These are phyloP conservation scores for Peronosclerospora sorghi DNA, from an alignment of 352 stramenopile species.

Conservation along the genomic window DNA sequence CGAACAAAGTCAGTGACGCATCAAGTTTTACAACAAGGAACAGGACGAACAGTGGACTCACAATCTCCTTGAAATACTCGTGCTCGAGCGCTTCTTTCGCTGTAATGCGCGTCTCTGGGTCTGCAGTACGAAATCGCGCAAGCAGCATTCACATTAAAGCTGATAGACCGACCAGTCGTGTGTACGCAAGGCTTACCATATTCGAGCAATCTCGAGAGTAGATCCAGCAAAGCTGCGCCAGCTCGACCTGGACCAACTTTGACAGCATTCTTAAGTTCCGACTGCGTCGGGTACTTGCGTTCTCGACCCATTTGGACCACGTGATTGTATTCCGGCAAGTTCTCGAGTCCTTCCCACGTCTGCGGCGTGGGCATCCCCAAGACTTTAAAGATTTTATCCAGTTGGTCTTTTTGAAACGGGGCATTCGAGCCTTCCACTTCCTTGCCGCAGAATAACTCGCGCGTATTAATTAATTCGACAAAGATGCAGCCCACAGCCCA, in stretches of 20 bases:
- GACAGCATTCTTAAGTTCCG: conserved; percentile 76
- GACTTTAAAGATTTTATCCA: conserved; percentile 88
- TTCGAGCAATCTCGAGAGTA: conserved; percentile 68
- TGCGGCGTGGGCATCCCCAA: conserved; percentile 78
- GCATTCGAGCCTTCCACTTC: conserved; percentile 81
- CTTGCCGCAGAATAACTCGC: conserved; percentile 82
- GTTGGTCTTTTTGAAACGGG: conserved; percentile 84
- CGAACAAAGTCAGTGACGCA: neutral
- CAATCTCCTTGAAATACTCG: conserved; percentile 89
- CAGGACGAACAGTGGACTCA: conserved; percentile 18
- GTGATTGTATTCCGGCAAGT: conserved; percentile 74
- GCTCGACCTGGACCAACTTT: conserved; percentile 69
- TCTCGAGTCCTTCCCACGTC: conserved; percentile 74
- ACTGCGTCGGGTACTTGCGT: conserved; percentile 73
- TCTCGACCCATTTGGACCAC: conserved; percentile 79
- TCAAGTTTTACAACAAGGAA: too few relatives aligned
- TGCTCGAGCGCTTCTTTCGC: conserved; percentile 87
- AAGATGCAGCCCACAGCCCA: conserved; percentile 96
- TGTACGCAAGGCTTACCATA: conserved; percentile 43
- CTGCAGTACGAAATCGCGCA: conserved; percentile 8
- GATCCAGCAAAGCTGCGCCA: conserved; percentile 61
- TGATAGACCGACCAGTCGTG: neutral
- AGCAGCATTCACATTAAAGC: neutral
- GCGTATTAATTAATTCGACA: conserved; percentile 84
- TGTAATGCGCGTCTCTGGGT: conserved; percentile 85